phyloP scores from a whole-genome alignment of 768 basidiomycete species.

The Lactifluus rugatus region DNA sequence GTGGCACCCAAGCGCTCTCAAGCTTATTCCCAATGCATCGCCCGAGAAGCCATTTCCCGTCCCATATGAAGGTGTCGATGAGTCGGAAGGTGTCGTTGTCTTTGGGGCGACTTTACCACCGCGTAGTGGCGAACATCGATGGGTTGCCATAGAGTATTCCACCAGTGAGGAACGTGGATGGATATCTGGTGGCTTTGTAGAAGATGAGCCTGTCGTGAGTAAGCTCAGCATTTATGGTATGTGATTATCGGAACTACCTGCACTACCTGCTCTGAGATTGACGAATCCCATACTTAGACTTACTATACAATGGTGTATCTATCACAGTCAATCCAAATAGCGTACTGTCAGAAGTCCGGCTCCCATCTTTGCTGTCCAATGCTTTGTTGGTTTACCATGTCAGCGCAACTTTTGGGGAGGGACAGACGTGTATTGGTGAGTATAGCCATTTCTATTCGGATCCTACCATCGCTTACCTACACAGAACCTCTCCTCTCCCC shows the following conservation, averaged over 20 bases:
- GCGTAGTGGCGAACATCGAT: conserved; percentile 23
- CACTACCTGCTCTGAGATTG: conserved; percentile 4
- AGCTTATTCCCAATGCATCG: conserved; percentile 53
- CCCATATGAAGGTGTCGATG: conserved; percentile 59
- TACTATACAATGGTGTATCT: conserved; percentile 9
- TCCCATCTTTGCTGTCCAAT: conserved; percentile 50
- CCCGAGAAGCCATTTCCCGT: conserved; percentile 49
- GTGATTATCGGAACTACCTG: conserved; percentile 24
- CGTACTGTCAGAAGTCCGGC: conserved; percentile 35
- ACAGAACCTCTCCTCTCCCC: conserved; percentile 52
- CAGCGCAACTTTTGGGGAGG: conserved; percentile 25
- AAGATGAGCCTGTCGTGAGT: conserved; percentile 26
- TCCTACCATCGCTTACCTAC: not conserved
- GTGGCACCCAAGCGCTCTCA: conserved; percentile 37
- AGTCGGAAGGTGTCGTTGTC: conserved; percentile 63
- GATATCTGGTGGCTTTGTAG: conserved; percentile 48
- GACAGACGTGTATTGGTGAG: conserved; percentile 27
- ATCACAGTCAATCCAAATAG: conserved; percentile 30
- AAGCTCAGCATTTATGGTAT: conserved; percentile 37
- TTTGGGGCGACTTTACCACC: conserved; percentile 42
- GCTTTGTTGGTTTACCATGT: conserved; percentile 59
- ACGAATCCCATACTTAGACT: conserved; percentile 5
- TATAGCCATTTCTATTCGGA: not conserved
- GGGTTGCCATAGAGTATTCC: conserved; percentile 47
- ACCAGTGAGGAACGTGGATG: conserved; percentile 47